Evolutionary conservation across 2,329 filamentous ascomycete species (phyloP).

Genomic region (Nigrospora sphaerica): DNA sequence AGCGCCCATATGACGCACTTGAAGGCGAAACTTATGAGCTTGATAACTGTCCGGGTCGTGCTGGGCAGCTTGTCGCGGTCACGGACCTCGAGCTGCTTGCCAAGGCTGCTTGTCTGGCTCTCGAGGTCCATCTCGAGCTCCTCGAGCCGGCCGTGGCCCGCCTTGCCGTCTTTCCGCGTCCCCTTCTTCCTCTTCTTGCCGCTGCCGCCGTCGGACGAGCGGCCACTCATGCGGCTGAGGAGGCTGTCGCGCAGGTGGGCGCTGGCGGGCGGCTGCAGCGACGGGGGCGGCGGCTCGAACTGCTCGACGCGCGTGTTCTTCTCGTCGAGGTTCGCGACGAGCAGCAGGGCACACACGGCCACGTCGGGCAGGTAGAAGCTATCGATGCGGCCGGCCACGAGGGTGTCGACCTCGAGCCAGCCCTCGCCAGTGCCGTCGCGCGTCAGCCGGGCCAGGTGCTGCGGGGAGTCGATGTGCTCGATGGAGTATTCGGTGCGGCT

Average conservation of each 20-base stretch:
- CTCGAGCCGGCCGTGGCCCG: conserved; percentile 35
- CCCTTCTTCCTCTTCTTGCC: conserved; percentile 22
- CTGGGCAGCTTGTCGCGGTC: conserved; percentile 43
- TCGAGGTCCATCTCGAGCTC: conserved; percentile 57
- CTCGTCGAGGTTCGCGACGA: conserved; percentile 52
- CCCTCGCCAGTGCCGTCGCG: conserved; percentile 53
- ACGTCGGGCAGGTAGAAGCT: conserved; percentile 57
- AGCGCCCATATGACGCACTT: conserved; percentile 53
- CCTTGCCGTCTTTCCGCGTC: conserved; percentile 13
- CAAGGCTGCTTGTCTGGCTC: conserved; percentile 47
- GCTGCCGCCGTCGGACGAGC: conserved; percentile 8
- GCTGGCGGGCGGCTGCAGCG: conserved; percentile 9
- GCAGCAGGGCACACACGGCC: conserved; percentile 50
- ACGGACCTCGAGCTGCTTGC: conserved; percentile 30
- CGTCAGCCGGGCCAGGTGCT: conserved; percentile 53
- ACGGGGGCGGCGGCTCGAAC: conserved; percentile 54
- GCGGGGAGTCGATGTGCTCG: conserved; percentile 56
- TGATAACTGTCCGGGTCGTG: conserved; percentile 38
- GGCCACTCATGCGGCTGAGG: conserved; percentile 11
- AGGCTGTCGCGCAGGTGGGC: conserved; percentile 17
- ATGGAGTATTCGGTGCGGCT: conserved; percentile 57
- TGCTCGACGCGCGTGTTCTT: conserved; percentile 40
- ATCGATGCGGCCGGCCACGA: conserved; percentile 51
- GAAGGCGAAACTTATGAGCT: conserved; percentile 44
- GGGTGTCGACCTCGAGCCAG: conserved; percentile 55